These are phyloP conservation scores for Pestalotiopsis sp. DNA, from an alignment of 2,329 filamentous ascomycete genomes.

Conservation along the genomic window DNA sequence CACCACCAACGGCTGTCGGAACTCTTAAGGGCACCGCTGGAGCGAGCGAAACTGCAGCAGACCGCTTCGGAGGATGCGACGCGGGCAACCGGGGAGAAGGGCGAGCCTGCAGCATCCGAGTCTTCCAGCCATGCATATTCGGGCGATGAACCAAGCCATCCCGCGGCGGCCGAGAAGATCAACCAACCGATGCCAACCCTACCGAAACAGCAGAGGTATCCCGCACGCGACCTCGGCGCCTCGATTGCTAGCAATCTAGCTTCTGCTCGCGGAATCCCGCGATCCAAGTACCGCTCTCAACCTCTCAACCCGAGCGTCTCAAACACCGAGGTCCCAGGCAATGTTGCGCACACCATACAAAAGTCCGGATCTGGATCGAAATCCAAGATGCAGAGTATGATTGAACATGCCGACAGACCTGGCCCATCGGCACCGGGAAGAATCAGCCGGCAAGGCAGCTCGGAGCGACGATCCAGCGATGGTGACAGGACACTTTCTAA, in stretches of 20 bases:
- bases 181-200: conserved; percentile 36
- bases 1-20: conserved; percentile 85
- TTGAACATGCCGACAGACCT: conserved; percentile 56
- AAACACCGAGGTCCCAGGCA: conserved; percentile 73
- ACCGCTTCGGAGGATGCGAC: conserved; percentile 38
- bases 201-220: conserved; percentile 50
- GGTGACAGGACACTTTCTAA: conserved; percentile 25
- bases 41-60: conserved; percentile 46
- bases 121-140: not conserved
- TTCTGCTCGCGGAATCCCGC: conserved; percentile 76
- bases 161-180: conserved; percentile 26
- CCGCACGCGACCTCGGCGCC: conserved; percentile 72
- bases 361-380: conserved; percentile 52
- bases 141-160: conserved; percentile 25
- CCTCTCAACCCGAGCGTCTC: conserved; percentile 75
- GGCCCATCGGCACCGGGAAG: conserved; percentile 51
- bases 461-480: conserved; percentile 28
- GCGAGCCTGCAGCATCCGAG: conserved; percentile 16
- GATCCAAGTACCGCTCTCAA: conserved; percentile 64
- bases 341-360: conserved; percentile 61
- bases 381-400: conserved; percentile 59
- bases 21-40: conserved; percentile 73
- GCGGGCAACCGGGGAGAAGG: conserved; percentile 40
- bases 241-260: conserved; percentile 90
- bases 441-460: conserved; percentile 23